Conservation (phyloP, 2,329 filamentous ascomycete genomes). For the Nemania abortiva region DNA sequence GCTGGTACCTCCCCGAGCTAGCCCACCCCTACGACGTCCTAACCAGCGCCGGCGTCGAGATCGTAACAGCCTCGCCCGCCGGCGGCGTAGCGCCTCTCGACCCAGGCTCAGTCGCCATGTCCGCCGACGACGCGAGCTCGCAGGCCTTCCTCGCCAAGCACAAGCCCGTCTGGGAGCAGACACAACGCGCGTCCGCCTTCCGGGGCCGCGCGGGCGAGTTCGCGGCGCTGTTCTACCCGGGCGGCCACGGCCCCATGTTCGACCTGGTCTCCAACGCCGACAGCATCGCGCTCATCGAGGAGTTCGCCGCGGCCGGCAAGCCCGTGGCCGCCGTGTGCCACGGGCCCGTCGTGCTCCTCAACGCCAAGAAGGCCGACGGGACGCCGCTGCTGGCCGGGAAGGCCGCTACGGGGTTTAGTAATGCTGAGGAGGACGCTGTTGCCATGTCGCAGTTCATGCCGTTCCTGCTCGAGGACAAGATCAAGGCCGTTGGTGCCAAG, state of each 20-base stretch:
- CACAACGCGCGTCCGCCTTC: conserved; percentile 67
- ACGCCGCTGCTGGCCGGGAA: conserved; percentile 66
- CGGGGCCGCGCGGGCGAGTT: conserved; percentile 68
- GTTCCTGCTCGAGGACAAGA: conserved; percentile 70
- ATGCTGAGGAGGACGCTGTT: conserved; percentile 65
- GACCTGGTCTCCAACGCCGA: conserved; percentile 69
- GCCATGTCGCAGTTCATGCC: conserved; percentile 61
- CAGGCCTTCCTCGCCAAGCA: conserved; percentile 68
- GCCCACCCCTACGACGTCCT: conserved; percentile 74
- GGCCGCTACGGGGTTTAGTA: conserved; percentile 70
- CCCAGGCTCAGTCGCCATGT: conserved; percentile 66
- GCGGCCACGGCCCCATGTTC: conserved; percentile 74
- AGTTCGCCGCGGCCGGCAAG: conserved; percentile 73
- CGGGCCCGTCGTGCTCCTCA: conserved; percentile 72
- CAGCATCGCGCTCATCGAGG: conserved; percentile 70
- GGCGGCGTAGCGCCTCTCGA: conserved; percentile 73
- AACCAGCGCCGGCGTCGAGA: conserved; percentile 60
- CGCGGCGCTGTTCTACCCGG: conserved; percentile 70
- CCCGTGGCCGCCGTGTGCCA: conserved; percentile 77
- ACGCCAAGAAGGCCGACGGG: conserved; percentile 62
- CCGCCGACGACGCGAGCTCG: conserved; percentile 65
- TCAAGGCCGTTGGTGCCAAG: conserved; percentile 64
- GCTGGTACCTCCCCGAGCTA: conserved; percentile 78
- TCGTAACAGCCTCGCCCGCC: conserved; percentile 71
- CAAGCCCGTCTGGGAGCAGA: conserved; percentile 72